These are phyloP conservation scores for Bruguiera parviflora DNA, from an alignment of 345 rosid species.

Conservation along the genomic window DNA sequence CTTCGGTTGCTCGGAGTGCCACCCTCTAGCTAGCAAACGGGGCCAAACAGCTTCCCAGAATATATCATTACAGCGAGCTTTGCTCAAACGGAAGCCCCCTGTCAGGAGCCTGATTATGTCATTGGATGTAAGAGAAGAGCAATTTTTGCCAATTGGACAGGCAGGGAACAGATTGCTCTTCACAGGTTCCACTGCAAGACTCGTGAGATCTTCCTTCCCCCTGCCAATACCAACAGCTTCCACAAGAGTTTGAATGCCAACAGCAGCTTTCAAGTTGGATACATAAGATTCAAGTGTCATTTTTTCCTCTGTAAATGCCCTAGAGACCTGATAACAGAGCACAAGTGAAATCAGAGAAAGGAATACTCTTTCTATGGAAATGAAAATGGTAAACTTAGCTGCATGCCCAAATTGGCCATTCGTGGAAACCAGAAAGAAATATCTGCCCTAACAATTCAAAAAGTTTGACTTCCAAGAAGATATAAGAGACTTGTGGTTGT, in stretches of 20 bases:
- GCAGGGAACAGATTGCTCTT: slow-evolving; percentile 40
- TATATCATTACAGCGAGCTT: slow-evolving; percentile 65
- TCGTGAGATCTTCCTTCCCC: slow-evolving; percentile 64
- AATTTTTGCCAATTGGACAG: slow-evolving; percentile 42
- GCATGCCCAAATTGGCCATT: neutral
- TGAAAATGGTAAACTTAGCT: neutral
- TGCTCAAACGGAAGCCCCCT: slow-evolving; percentile 59
- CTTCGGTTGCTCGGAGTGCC: slow-evolving; percentile 71
- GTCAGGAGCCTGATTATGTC: slow-evolving; percentile 55
- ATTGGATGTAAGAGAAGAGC: slow-evolving; percentile 46
- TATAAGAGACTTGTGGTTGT: neutral
- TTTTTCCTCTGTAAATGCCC: slow-evolving; percentile 54
- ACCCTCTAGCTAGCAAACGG: slow-evolving; percentile 68
- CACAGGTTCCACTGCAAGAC: slow-evolving; percentile 39
- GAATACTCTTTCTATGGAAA: neutral
- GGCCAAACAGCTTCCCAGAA: slow-evolving; percentile 94
- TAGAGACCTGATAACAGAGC: slow-evolving; percentile 47
- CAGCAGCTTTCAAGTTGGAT: slow-evolving; percentile 35
- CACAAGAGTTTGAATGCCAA: slow-evolving; percentile 49
- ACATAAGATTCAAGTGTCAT: slow-evolving; percentile 45
- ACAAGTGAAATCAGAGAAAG: slow-evolving; percentile 16
- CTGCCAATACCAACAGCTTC: slow-evolving; percentile 69
- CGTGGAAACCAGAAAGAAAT: neutral
- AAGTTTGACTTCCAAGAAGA: neutral
- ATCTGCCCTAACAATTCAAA: neutral